A percentile compares a stretch with the other conserved stretches of the same genome.
Conservation (phyloP, 2,329 filamentous ascomycete species). For the Alternaria sp. region DNA sequence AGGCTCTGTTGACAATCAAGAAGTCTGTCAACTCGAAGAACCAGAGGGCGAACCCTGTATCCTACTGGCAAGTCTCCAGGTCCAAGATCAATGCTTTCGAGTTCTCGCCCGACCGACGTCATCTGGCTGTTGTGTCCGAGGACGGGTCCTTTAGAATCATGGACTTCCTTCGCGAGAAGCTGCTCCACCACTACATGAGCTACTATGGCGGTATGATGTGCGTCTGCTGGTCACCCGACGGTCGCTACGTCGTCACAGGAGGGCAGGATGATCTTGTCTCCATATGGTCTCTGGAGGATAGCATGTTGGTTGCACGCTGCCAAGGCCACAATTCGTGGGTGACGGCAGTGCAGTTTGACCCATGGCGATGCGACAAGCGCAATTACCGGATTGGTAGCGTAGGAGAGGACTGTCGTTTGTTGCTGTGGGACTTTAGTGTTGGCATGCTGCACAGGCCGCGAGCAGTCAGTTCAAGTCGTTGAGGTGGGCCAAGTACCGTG, state of each 20-base stretch:
- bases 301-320: slow-evolving; percentile 85
- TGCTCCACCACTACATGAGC: slow-evolving; percentile 85
- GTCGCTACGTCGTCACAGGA: slow-evolving; percentile 92
- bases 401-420: slow-evolving; percentile 87
- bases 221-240: slow-evolving; percentile 97
- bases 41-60: slow-evolving; percentile 91
- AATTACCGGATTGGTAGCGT: slow-evolving; percentile 97
- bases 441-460: slow-evolving; percentile 95
- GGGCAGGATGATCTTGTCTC: slow-evolving; percentile 96
- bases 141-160: slow-evolving; percentile 90
- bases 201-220: slow-evolving; percentile 95
- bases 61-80: slow-evolving; percentile 90
- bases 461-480: slow-evolving; percentile 61
- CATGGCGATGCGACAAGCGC: slow-evolving; percentile 93
- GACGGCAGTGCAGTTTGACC: slow-evolving; percentile 90
- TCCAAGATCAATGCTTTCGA: slow-evolving; percentile 89
- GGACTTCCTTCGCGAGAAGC: slow-evolving; percentile 89
- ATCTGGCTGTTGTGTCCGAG: slow-evolving; percentile 89
- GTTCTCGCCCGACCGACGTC: slow-evolving; percentile 87
- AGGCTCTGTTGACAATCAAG: slow-evolving; percentile 70
- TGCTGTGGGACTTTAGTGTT: slow-evolving; percentile 97
- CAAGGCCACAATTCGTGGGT: slow-evolving; percentile 98
- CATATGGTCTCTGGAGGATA: slow-evolving; percentile 90
- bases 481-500: not conserved
- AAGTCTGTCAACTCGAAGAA: slow-evolving; percentile 95